Base-by-base conservation (phyloP, 202 grass and related monocot genomes). In the Carex sylvatica region DNA sequence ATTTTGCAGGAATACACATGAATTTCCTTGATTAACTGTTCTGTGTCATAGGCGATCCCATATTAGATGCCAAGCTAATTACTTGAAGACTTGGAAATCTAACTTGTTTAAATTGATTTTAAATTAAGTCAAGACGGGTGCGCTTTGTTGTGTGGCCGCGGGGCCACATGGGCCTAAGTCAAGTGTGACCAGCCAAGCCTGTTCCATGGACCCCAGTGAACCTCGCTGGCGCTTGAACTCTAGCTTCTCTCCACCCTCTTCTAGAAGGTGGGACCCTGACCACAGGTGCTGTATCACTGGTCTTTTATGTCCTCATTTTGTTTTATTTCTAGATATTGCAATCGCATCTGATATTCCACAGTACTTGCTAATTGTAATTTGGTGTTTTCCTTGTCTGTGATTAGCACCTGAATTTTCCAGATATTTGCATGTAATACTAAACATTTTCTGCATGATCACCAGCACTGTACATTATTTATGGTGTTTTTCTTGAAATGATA, bases 151-250 rank as follows among this genome's bases (percentile, higher is more conserved):
- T 38, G 91, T 95, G 93, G 93, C 96, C 89, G 84, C 87, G 24
- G 78, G 96, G 96, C 96, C 96, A 95, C 96, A 99, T 96, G 96
- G 92, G 87, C 83, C 89, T 12, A 99, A 92, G 76, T 92, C 96
- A 65, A 91, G 74, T 83, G 76, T 58, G 81, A 83, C 86, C 44
- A 90, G 86, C 87, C 86, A 80, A 93, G 86, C 88, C 69, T 85
- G 67, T 88, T 99, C 95, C 65, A 89, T 95, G 89, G 92, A 95
- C 87, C 89, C 90, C 75, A 88, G 80, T 30, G 89, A 93, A 62
- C 96, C 96, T 84, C 89, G 58, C 33, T 99, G 96, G 96, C 86
- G 80, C 76, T 84, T 91, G 60, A 99, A 99, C 84, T 92, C 93
- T 3, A 93, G 91, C 91, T 95, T 89, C 82, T 95, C 96, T 56